A percentile compares a stretch with the other conserved stretches of the same genome.
Evolutionary conservation across 345 rosid genomes (phyloP).

Genomic region (Ceriops decandra): DNA sequence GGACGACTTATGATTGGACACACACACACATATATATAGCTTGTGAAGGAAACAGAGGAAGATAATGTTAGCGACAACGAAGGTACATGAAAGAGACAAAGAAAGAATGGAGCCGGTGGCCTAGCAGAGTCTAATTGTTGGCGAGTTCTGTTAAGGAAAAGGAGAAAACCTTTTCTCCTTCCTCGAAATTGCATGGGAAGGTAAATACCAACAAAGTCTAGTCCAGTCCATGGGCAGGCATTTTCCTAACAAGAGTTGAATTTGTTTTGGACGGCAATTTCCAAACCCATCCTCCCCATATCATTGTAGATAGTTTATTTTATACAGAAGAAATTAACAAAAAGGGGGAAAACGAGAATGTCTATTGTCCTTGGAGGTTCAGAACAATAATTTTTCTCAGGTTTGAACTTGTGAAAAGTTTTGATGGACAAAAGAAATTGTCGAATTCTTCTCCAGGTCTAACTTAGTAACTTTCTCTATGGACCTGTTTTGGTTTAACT

Average conservation of each 20-base stretch:
- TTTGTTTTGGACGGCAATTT: not conserved
- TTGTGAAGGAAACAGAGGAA: slow-evolving; percentile 7
- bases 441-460: too few relatives aligned
- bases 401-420: too few relatives aligned
- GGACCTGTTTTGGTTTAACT: too few relatives aligned
- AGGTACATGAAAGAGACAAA: slow-evolving; percentile 23
- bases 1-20: slow-evolving; percentile 12
- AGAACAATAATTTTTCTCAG: too few relatives aligned
- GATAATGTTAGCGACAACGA: slow-evolving; percentile 29
- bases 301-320: too few relatives aligned
- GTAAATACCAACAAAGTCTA: slow-evolving; percentile 9
- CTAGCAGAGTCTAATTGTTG: slow-evolving; percentile 12
- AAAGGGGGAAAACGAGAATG: too few relatives aligned
- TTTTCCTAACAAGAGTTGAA: slow-evolving; percentile 5
- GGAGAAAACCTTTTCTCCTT: slow-evolving; percentile 16
- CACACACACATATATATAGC: not conserved
- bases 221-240: slow-evolving; percentile 8
- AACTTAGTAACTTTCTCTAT: too few relatives aligned
- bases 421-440: too few relatives aligned
- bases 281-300: too few relatives aligned
- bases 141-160: slow-evolving; percentile 1
- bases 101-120: slow-evolving; percentile 6
- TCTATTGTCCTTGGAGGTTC: too few relatives aligned
- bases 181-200: slow-evolving; percentile 51
- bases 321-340: too few relatives aligned